Base-by-base conservation (phyloP, 768 basidiomycete genomes). In the Mycena galopus region DNA sequence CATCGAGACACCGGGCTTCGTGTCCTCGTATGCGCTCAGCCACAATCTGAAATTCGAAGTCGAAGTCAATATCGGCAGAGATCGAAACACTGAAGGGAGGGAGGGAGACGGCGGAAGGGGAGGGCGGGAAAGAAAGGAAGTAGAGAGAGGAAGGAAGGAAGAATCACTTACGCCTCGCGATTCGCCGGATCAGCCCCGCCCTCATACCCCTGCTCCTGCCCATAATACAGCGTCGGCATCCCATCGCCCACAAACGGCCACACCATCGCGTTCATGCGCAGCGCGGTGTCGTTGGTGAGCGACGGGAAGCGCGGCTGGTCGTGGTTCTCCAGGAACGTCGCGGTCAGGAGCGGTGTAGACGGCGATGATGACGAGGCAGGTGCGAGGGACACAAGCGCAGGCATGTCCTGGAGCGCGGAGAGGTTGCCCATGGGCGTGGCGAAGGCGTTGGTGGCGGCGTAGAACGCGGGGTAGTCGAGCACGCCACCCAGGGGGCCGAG, bases 241-340 rank as follows among this genome's bases (percentile, higher is more conserved):
- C 92, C 91, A 69, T 93, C 92, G 53, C 87, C 85, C 83, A 91
- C 86, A 78, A 92, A 93, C 60, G 84, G 86, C 82, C 90, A 91
- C 29, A 86, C 81, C 85, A 93, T 88, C 27, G 90, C 90, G 77
- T 92, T 93, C 76, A 83, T 86, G 42, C 76, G 82, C 85, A 79
- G 89, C 78, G 79, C 81, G 81, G 78, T 86, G 85, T 72, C 87
- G 81, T 75, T 87, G 82, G 75, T 88, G 80, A 47, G 86, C 84
- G 65, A 89, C 65, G 84, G 88, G 88, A 75, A 91, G 63, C 92
- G 87, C 9, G 90, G 88, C 44, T 91, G 77, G 74, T 93, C 91
- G 73, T 92, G 91, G 76, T 93, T 92, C 82, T 93, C 92, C 9
- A 93, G 79, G 84, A 93, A 93, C 62, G 90, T 90, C 7, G 92